Evolutionary conservation across 2,329 filamentous ascomycete species (phyloP).

Genomic region (Colletotrichum tropicicola): DNA sequence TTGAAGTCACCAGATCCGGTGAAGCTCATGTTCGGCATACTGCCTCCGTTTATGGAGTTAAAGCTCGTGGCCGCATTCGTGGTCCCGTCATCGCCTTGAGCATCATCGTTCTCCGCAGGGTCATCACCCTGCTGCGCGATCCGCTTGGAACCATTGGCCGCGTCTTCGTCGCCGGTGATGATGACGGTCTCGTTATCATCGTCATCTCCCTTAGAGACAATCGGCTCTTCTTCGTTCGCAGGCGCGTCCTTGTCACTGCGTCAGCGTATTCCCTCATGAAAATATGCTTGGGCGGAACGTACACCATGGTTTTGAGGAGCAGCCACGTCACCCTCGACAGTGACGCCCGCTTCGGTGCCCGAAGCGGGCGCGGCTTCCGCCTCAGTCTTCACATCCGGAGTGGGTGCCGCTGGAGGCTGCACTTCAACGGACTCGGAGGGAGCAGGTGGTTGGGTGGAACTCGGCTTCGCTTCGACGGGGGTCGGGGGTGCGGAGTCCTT

Average conservation of each 20-base stretch:
- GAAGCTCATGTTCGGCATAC: slow-evolving; percentile 68
- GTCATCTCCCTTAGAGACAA: slow-evolving; percentile 23
- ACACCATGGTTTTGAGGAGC: slow-evolving; percentile 8
- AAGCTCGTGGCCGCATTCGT: slow-evolving; percentile 43
- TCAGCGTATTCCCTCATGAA: not conserved
- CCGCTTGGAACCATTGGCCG: slow-evolving; percentile 5
- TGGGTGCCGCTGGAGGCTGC: not conserved
- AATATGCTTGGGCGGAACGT: not conserved
- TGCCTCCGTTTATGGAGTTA: slow-evolving; percentile 52
- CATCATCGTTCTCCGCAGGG: slow-evolving; percentile 31
- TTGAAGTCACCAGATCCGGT: slow-evolving; percentile 70
- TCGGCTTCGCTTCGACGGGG: slow-evolving; percentile 50
- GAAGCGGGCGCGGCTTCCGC: not conserved
- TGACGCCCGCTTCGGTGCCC: not conserved
- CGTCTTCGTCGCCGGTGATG: slow-evolving; percentile 24
- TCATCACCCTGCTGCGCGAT: slow-evolving; percentile 24
- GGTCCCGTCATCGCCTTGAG: slow-evolving; percentile 33
- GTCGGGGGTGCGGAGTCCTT: slow-evolving; percentile 50
- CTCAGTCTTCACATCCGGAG: not conserved
- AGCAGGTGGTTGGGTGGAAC: slow-evolving; percentile 38
- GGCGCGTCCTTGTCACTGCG: slow-evolving; percentile 10
- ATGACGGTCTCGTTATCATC: slow-evolving; percentile 27
- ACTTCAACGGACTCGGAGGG: slow-evolving; percentile 32
- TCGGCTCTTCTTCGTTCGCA: not conserved
- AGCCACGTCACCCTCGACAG: not conserved